Conservation (phyloP, 2,329 filamentous ascomycete species). For the Aspergillus bombycis region DNA sequence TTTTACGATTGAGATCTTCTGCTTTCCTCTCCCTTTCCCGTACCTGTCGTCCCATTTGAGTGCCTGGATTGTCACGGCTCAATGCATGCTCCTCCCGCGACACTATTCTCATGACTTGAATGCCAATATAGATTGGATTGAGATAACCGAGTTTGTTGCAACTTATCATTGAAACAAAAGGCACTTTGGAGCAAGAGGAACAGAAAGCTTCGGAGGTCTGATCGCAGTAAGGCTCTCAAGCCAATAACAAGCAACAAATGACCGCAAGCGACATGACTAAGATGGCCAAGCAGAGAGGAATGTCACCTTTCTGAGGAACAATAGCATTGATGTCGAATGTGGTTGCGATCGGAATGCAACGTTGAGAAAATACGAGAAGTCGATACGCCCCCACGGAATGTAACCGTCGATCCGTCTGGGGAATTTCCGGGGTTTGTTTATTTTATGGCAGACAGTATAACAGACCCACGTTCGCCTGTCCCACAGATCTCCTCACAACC, state of each 20-base stretch:
- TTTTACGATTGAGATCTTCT: too few species aligned
- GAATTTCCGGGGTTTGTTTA: not conserved
- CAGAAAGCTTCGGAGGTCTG: not conserved
- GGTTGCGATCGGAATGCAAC: conserved; percentile 9
- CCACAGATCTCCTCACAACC: not conserved
- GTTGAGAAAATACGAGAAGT: not conserved
- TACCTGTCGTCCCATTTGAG: too few species aligned
- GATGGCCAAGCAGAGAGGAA: not conserved
- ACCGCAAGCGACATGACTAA: not conserved
- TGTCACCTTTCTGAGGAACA: not conserved
- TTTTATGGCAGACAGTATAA: not conserved
- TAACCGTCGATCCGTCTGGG: conserved; percentile 8
- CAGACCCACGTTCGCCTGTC: not conserved
- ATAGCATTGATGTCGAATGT: not conserved
- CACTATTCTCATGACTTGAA: not conserved
- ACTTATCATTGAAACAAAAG: not conserved
- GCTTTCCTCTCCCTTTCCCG: too few species aligned
- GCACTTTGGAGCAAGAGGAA: not conserved
- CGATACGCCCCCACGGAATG: conserved; percentile 6
- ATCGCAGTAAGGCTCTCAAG: not conserved
- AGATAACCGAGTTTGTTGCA: not conserved
- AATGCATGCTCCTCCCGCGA: not conserved
- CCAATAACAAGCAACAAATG: not conserved
- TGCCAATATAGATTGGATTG: not conserved
- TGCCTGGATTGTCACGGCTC: too few species aligned